Base-by-base conservation (phyloP, 1,139 yeast genomes). In the Yamadazyma blattariae region DNA sequence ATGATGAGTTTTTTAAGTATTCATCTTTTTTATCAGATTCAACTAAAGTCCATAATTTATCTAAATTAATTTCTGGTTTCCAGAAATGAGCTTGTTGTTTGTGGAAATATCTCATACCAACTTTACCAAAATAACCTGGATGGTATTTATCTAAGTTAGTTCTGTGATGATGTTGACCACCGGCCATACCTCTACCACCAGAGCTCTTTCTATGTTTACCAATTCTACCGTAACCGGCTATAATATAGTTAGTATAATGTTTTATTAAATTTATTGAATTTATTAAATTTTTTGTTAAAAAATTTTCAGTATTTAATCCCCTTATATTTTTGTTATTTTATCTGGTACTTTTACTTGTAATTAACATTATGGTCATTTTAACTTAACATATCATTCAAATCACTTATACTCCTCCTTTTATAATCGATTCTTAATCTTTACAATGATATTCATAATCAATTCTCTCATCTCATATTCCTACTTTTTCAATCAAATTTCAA, bases 131-230 rank as follows among this genome's bases (percentile, higher is more conserved):
- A 94, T 94, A 94, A 89, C 99, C 99, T 66, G 98, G 98, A 75
- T 94, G 99, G 96, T 86, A 94, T 77, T 90, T 92, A 74, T 94
- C 98, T 80, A 92, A 77, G 82, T 89, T 89, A 73, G 92, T 89
- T 87, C 97, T 89, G 96, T 94, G 98, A 79, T 92, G 99, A 75
- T 88, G 97, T 78, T 82, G 95, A 87, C 99, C 99, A 90, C 99
- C 99, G 73, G 99, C 99, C 94, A 79, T 92, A 92, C 99, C 99
- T 80, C 98, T 92, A 81, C 99, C 99, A 92, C 98, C 98, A 61
- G 98, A 97, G 67, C 85, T 92, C 95, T 94, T 94, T 89, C 98
- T 89, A 95, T 94, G 98, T 86, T 94, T 92, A 77, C 99, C 99
- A 77, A 94, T 77, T 82, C 99, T 94, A 86, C 99, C 99, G 77